Conservation (phyloP, 1,284 basidiomycete species). For the Schizopora paradoxa region DNA sequence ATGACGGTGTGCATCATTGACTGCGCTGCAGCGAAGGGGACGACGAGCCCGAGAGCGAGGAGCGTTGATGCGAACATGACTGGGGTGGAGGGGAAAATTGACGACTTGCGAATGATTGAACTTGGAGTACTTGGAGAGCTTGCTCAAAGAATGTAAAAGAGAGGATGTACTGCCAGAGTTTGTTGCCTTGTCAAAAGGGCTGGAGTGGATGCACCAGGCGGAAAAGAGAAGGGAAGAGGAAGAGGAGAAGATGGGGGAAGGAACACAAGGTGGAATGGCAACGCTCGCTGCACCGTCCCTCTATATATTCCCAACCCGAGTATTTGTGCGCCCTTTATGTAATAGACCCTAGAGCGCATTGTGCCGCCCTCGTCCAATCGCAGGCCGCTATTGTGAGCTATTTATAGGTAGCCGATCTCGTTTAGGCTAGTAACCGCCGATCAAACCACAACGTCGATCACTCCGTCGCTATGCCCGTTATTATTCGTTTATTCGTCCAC, state of each 20-base stretch:
- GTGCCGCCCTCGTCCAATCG: too few species aligned
- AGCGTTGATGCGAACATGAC: conserved; percentile 38
- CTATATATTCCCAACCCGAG: not conserved
- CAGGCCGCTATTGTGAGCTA: too few species aligned
- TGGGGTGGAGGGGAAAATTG: conserved; percentile 36
- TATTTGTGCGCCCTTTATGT: too few species aligned
- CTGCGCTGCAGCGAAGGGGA: conserved; percentile 43
- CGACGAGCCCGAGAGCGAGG: conserved; percentile 38
- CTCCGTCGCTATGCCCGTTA: too few species aligned
- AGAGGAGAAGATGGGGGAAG: conserved; percentile 35
- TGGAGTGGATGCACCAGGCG: conserved; percentile 21
- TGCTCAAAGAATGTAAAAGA: conserved; percentile 15
- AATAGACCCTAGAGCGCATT: too few species aligned
- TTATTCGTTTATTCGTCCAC: too few species aligned
- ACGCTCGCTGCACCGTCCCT: conserved; percentile 9
- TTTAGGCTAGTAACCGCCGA: too few species aligned
- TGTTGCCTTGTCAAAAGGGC: conserved; percentile 21
- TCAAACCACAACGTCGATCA: too few species aligned
- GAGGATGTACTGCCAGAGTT: conserved; percentile 23
- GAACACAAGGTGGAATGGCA: too few species aligned
- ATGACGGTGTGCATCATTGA: conserved; percentile 46
- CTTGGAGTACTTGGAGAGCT: conserved; percentile 15
- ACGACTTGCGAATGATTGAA: conserved; percentile 21
- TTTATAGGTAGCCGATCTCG: too few species aligned
- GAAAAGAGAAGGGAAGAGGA: conserved; percentile 21